Base-by-base conservation (phyloP, 2,329 filamentous ascomycete genomes). In the Diaporthe sp. region DNA sequence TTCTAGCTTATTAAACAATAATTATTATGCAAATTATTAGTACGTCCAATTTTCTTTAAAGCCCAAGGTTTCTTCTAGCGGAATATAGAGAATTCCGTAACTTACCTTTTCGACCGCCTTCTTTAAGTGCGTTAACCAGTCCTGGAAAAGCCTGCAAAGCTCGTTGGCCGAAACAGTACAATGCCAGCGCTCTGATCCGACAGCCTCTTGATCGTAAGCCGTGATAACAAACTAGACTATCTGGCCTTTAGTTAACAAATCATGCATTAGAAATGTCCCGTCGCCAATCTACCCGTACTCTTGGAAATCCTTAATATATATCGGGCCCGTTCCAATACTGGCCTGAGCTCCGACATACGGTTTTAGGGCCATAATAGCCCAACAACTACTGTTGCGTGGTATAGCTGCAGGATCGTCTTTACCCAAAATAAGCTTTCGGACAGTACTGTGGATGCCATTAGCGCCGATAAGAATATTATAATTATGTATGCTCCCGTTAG, bases 361-460 rank as follows among this genome's bases (percentile, higher is more conserved):
- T 30, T 77, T 68, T 3, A 79, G 72, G 13, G 77, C 74, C 78
- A 78, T 77, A 13, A 80, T 35, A 4, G 53, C 0, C 79, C 78
- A 80, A 1, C 13, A 10, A 1, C 78, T 78, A 0, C 75, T 77
- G 42, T 79, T 80, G n/a, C 73, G 65, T 1, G 78, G 79, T 1
- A 30, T 39, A 1, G 76, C 78, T 2, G 78, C 78, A 5, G 77
- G 75, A 27, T 81, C 78, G 47, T 79, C 68, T 19, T 77, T 73
- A 15, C 79, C 79, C 4, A 82, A 76, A 30, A 84, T 79, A 13
- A 83, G 70, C 72, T 83, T 82, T 17, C 84, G 79, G 1, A 84
- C 82, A 50, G 79, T 79, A 32, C 83, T 85, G 44, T 82, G 82
- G 12, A 85, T 82, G n/a, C 84, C 83, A 71, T 85, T 83, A 15